Percentiles rank a stretch among this genome's conserved stretches.
Evolutionary conservation across 2,329 filamentous ascomycete genomes (phyloP).

Genomic region (Colletotrichum sp.): DNA sequence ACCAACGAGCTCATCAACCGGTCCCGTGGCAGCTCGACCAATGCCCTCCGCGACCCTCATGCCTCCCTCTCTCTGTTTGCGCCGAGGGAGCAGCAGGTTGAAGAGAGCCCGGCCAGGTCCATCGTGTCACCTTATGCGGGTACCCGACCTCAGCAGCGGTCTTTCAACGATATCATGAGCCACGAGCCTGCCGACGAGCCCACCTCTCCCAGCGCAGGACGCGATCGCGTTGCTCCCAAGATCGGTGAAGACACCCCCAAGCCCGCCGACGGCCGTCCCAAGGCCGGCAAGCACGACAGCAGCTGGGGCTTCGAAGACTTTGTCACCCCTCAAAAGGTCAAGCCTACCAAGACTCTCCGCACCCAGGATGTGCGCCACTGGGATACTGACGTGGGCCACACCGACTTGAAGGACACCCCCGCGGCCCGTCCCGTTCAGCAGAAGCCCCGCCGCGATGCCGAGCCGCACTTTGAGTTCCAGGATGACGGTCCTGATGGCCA

Average conservation of each 20-base stretch:
- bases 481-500: conserved; percentile 71
- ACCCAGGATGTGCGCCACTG: conserved; percentile 79
- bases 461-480: conserved; percentile 82
- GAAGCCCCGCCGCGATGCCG: conserved; percentile 78
- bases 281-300: conserved; percentile 67
- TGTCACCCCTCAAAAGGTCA: conserved; percentile 76
- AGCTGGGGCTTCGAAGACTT: conserved; percentile 94
- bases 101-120: conserved; percentile 21
- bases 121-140: conserved; percentile 68
- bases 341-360: conserved; percentile 63
- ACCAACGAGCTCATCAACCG: conserved; percentile 45
- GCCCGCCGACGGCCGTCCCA: conserved; percentile 48
- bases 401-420: conserved; percentile 56
- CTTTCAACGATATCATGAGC: conserved; percentile 74
- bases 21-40: conserved; percentile 58
- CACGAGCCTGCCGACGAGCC: conserved; percentile 48
- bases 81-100: conserved; percentile 63
- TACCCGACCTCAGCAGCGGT: conserved; percentile 67
- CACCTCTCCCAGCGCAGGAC: conserved; percentile 39
- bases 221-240: conserved; percentile 59
- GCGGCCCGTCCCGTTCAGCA: conserved; percentile 59
- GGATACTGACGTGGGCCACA: conserved; percentile 72
- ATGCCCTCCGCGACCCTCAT: conserved; percentile 67
- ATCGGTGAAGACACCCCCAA: conserved; percentile 55
- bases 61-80: conserved; percentile 78